Evolutionary conservation across 805 yeast genomes (phyloP).

Genomic region (Lachancea sp.): DNA sequence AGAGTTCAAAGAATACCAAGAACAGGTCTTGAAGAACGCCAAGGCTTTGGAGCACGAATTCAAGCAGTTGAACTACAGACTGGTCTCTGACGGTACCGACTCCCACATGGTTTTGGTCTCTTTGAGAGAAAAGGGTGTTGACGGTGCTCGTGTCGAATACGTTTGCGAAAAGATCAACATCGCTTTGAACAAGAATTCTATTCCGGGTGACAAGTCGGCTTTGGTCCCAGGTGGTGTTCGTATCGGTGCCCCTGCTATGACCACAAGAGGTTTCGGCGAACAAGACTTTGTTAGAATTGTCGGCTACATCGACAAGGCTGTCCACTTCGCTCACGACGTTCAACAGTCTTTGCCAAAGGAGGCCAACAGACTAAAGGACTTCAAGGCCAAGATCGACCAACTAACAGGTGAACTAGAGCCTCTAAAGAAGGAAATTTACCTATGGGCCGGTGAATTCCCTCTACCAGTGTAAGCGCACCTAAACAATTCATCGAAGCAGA

Average conservation of each 20-base stretch:
- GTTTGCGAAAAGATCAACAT: conserved; percentile 91
- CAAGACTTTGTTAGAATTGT: conserved; percentile 79
- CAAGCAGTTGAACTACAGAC: conserved; percentile 62
- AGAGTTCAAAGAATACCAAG: conserved; percentile 86
- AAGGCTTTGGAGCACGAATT: conserved; percentile 72
- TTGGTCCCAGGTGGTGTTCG: conserved; percentile 95
- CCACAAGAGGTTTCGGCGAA: conserved; percentile 92
- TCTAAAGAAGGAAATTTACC: conserved; percentile 70
- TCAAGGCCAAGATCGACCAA: conserved; percentile 72
- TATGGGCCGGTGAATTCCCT: conserved; percentile 90
- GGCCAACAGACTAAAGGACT: conserved; percentile 93
- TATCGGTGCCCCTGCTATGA: conserved; percentile 98
- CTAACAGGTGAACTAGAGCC: conserved; percentile 63
- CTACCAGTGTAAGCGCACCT: conserved; percentile 41
- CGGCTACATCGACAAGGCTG: conserved; percentile 73
- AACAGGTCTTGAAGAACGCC: conserved; percentile 83
- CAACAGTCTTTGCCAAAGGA: conserved; percentile 82
- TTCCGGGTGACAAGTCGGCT: conserved; percentile 96
- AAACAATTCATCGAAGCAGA: neutral
- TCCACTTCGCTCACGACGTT: conserved; percentile 62
- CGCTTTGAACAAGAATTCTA: conserved; percentile 94
- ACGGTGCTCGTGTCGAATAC: conserved; percentile 95
- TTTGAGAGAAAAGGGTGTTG: conserved; percentile 82
- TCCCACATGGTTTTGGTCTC: conserved; percentile 92
- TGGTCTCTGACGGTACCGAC: conserved; percentile 94